Evolutionary conservation across 2,329 filamentous ascomycete genomes (phyloP).

Genomic region (Ophiostoma fasciatum): DNA sequence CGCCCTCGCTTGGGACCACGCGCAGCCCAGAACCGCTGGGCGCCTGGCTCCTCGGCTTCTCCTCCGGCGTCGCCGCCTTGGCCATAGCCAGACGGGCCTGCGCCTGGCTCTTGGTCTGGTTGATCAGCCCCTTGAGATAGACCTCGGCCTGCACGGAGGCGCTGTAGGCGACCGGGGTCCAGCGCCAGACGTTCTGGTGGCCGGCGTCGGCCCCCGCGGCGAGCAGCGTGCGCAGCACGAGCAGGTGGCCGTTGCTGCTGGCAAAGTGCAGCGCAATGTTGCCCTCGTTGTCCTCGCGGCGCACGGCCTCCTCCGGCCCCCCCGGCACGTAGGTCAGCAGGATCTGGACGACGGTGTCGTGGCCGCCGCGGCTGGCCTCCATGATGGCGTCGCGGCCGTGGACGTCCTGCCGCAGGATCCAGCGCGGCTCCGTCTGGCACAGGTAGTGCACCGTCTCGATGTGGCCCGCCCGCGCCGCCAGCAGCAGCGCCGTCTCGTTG

Average conservation of each 20-base stretch:
- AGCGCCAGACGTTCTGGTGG: slow-evolving; percentile 59
- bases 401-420: slow-evolving; percentile 50
- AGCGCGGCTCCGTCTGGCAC: slow-evolving; percentile 45
- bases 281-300: slow-evolving; percentile 51
- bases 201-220: slow-evolving; percentile 64
- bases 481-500: slow-evolving; percentile 68
- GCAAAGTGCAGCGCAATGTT: slow-evolving; percentile 83
- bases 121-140: slow-evolving; percentile 64
- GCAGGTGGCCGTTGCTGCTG: slow-evolving; percentile 63
- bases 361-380: slow-evolving; percentile 44
- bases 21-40: slow-evolving; percentile 6
- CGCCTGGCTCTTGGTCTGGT: slow-evolving; percentile 13
- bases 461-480: slow-evolving; percentile 55
- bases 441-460: slow-evolving; percentile 61
- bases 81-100: no score
- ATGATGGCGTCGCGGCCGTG: slow-evolving; percentile 59
- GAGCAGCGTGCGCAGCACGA: slow-evolving; percentile 61
- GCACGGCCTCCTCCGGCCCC: slow-evolving; percentile 38
- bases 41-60: slow-evolving; percentile 15
- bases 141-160: slow-evolving; percentile 72
- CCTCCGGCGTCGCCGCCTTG: slow-evolving; percentile 10
- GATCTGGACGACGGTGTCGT: slow-evolving; percentile 51
- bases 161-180: slow-evolving; percentile 73
- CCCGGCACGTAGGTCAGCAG: slow-evolving; percentile 44
- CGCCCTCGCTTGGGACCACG: slow-evolving; percentile 10